These are phyloP conservation scores for Trichoderma sp. DNA, from an alignment of 2,329 filamentous ascomycete species.

Conservation along the genomic window DNA sequence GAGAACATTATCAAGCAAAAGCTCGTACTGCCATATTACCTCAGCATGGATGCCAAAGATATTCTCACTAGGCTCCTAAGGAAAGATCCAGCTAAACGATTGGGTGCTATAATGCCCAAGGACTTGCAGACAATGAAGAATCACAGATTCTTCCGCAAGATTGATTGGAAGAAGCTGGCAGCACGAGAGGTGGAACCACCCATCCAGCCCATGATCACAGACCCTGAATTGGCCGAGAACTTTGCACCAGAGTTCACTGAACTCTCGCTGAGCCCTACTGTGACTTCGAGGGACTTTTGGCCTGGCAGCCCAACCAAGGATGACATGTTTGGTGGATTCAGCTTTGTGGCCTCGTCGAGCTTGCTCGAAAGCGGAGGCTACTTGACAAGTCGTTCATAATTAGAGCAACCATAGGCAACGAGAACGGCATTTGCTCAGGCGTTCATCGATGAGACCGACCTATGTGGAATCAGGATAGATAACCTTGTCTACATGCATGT, in stretches of 20 bases:
- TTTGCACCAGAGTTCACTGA: constrained; percentile 92
- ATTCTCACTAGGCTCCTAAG: constrained; percentile 85
- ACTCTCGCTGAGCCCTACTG: constrained; percentile 75
- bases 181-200: constrained; percentile 82
- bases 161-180: constrained; percentile 89
- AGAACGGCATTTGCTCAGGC: constrained; percentile 7
- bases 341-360: constrained; percentile 64
- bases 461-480: not conserved
- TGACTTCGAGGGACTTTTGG: constrained; percentile 52
- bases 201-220: constrained; percentile 90
- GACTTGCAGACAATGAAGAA: constrained; percentile 84
- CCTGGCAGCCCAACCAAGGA: constrained; percentile 50
- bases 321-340: constrained; percentile 66
- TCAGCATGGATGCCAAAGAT: constrained; percentile 91
- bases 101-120: constrained; percentile 86
- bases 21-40: constrained; percentile 83
- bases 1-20: constrained; percentile 96
- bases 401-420: not conserved
- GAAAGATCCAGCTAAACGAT: constrained; percentile 88
- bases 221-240: constrained; percentile 95
- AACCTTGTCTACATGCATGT: not conserved
- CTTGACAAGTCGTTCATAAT: constrained; percentile 16
- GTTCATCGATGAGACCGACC: not conserved
- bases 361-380: constrained; percentile 55
- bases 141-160: constrained; percentile 95